Evolutionary conservation across 2,329 filamentous ascomycete genomes (phyloP), one percentile per base, ranked within the genome.

Genomic region (Thielaviopsis euricoi): DNA sequence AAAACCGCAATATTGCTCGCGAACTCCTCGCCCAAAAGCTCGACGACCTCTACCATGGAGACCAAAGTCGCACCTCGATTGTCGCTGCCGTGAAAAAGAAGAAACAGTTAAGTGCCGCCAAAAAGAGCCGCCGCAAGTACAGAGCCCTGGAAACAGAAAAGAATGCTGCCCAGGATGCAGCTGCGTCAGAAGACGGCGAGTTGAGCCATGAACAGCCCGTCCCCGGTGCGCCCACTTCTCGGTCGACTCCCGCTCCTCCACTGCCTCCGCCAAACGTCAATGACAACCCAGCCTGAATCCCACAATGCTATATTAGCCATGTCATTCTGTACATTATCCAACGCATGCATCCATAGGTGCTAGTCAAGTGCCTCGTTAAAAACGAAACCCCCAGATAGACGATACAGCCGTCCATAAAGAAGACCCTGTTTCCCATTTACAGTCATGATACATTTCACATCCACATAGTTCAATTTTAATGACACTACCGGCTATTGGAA

Each of bases 1-100:
- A 95, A 71, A 98, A 98, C 69, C 81, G 90, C 62, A 90, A 86
- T 69, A 85, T 88, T 62, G 93, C 93, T 13, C 79, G 90, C 48
- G 76, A 82, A 63, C 74, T 95, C 49, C 76, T 96, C 29, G 87
- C 86, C 23, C 82, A 87, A 64, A 81, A 79, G 64, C 73, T 85
- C 33, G 93, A 98, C 69, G 77, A 86, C 63, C 64, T 85, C 40
- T 74, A 80, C 63, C 84, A 88, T 64, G 91, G 91, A 1, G 77
- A 82, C 22, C 72, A 82, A 62, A 87, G 83, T 65, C 74, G 88
- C 25, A 76, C 77, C 12, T 79, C 78, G 48, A 71, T 89, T 33
- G 83, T 88, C 55, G 80, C 75, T 3, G 79, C 78, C 55, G 71
- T 77, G 49, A 83, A 81, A 67, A 76, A 76, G 62, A 85, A 79